Evolutionary conservation across 2,329 filamentous ascomycete genomes (phyloP).

Genomic region (Albifimbria verrucaria): DNA sequence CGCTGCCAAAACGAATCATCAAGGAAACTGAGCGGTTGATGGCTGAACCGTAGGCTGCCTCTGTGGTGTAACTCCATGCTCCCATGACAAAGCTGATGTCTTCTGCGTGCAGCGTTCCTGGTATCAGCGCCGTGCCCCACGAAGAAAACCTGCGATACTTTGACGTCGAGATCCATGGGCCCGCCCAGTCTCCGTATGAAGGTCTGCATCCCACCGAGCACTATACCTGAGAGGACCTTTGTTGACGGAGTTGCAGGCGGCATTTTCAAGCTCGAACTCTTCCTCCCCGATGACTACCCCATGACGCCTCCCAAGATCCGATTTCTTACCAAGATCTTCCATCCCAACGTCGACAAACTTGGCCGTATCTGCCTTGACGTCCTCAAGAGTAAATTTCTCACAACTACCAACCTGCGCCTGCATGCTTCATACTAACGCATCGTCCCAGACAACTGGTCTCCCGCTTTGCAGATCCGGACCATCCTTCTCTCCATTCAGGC

Average conservation of each 20-base stretch:
- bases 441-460: slow-evolving; percentile 91
- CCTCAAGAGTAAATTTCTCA: slow-evolving; percentile 73
- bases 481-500: slow-evolving; percentile 99
- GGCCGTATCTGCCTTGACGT: slow-evolving; percentile 97
- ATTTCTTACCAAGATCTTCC: slow-evolving; percentile 98
- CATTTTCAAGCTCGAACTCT: slow-evolving; percentile 94
- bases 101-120: slow-evolving; percentile 67
- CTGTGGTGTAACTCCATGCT: slow-evolving; percentile 7
- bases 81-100: slow-evolving; percentile 14
- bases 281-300: slow-evolving; percentile 96
- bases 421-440: slow-evolving; percentile 10
- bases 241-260: slow-evolving; percentile 48
- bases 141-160: slow-evolving; percentile 98
- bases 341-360: slow-evolving; percentile 97
- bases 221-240: background rate
- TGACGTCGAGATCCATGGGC: slow-evolving; percentile 93
- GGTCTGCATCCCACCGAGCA: slow-evolving; percentile 49
- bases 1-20: slow-evolving; percentile 92
- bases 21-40: slow-evolving; percentile 98
- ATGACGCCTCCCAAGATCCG: slow-evolving; percentile 99
- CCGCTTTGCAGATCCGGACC: slow-evolving; percentile 93
- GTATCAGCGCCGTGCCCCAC: slow-evolving; percentile 92
- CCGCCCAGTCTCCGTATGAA: slow-evolving; percentile 90
- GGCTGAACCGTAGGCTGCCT: slow-evolving; percentile 77
- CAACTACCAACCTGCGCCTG: too few species aligned